phyloP scores from a whole-genome alignment of 176 grass and related monocot species.

The Musa troglodytarum region DNA sequence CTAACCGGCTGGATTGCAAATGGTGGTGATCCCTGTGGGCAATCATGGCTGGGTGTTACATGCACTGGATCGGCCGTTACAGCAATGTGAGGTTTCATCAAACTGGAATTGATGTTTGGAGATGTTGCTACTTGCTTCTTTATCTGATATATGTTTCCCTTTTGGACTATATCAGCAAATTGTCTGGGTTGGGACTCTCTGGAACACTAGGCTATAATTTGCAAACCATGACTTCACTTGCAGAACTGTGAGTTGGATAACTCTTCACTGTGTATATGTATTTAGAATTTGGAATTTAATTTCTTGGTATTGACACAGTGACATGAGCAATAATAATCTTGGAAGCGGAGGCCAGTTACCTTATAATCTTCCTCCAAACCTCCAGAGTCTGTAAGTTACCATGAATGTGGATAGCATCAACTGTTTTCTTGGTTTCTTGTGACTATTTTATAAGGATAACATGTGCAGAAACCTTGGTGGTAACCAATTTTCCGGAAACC shows the following conservation, averaged over 20 bases:
- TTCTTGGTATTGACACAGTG: constrained; percentile 37
- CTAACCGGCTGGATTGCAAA: constrained; percentile 61
- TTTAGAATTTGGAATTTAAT: not conserved
- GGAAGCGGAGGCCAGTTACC: constrained; percentile 44
- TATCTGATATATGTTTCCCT: not conserved
- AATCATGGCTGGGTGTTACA: constrained; percentile 67
- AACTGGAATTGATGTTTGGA: not conserved
- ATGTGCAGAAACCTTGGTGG: constrained; percentile 67
- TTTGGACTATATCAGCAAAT: constrained; percentile 43
- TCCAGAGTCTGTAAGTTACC: constrained; percentile 74
- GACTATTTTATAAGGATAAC: constrained; percentile 23
- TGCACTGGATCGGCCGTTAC: constrained; percentile 78
- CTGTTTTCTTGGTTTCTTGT: constrained; percentile 11
- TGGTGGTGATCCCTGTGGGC: constrained; percentile 74
- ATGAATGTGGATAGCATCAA: constrained; percentile 10
- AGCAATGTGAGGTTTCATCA: constrained; percentile 48
- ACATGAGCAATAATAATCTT: constrained; percentile 84
- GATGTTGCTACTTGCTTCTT: not conserved
- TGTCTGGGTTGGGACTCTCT: constrained; percentile 49
- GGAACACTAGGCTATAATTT: constrained; percentile 82
- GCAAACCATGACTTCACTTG: constrained; percentile 57
- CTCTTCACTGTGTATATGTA: not conserved
- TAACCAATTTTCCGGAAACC: constrained; percentile 62
- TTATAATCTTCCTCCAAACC: constrained; percentile 66
- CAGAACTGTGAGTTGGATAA: constrained; percentile 60